Evolutionary conservation across 169 alveolate genomes (phyloP).

Genomic region (Eimeria maxima): DNA sequence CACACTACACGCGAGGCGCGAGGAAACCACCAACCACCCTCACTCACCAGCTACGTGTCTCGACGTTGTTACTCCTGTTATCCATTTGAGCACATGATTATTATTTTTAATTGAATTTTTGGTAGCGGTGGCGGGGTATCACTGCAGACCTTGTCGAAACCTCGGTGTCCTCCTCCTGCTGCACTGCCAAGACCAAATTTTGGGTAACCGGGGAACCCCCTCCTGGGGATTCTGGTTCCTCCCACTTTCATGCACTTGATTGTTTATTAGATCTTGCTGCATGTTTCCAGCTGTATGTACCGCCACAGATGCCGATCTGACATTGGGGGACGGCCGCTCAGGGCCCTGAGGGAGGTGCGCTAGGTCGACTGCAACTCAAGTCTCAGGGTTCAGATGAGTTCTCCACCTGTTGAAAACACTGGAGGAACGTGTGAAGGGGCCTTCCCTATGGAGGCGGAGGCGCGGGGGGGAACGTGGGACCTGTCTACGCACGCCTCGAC

Average conservation of each 20-base stretch:
- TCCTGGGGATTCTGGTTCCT: background rate
- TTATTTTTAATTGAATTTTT: background rate
- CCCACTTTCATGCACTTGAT: background rate
- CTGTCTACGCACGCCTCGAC: conserved; percentile 35
- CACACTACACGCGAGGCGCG: background rate
- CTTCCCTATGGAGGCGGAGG: conserved; percentile 2
- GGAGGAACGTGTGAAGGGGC: background rate
- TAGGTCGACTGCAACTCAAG: background rate
- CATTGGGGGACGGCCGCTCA: background rate
- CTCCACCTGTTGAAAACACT: background rate
- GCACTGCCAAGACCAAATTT: background rate
- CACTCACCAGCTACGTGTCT: conserved; percentile 39
- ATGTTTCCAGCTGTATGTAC: background rate
- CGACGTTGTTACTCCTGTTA: background rate
- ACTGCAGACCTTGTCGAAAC: background rate
- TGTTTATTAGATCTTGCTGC: background rate
- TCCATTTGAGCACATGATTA: background rate
- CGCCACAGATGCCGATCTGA: background rate
- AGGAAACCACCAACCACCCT: conserved; percentile 4
- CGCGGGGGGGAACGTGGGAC: conserved; percentile 24
- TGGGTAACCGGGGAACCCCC: background rate
- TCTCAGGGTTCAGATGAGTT: background rate
- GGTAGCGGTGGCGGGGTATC: background rate
- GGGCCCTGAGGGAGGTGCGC: conserved; percentile 5
- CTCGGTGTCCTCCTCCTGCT: background rate